Evolutionary conservation across 192 early-diverging fungal species (phyloP).

Genomic region (Backusella westeae): DNA sequence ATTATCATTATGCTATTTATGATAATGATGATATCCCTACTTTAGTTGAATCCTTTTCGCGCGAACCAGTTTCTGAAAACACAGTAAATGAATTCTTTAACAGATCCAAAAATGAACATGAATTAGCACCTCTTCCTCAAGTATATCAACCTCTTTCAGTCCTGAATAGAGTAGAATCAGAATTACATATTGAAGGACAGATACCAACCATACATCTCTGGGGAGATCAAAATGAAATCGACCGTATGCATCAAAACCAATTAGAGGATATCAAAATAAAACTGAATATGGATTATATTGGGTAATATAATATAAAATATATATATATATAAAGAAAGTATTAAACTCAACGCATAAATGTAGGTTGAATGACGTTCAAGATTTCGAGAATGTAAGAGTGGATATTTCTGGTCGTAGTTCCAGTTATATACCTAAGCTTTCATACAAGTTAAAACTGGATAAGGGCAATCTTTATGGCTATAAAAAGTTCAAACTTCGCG

Average conservation of each 20-base stretch:
- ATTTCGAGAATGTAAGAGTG: neutral
- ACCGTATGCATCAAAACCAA: neutral
- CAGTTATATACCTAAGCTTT: neutral
- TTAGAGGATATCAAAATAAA: neutral
- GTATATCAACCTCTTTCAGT: neutral
- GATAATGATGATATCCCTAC: neutral
- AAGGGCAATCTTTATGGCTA: neutral
- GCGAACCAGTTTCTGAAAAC: neutral
- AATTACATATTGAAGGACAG: neutral
- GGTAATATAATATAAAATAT: neutral
- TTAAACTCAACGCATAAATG: neutral
- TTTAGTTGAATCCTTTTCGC: neutral
- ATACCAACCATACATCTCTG: conserved; percentile 13
- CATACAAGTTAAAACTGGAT: conserved; percentile 2
- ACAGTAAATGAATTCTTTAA: conserved; percentile 18
- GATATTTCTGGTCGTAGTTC: conserved; percentile 8
- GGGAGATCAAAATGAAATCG: conserved; percentile 12
- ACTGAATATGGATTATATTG: conserved; percentile 17
- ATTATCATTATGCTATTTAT: neutral
- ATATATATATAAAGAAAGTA: neutral
- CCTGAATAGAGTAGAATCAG: neutral
- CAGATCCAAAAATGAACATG: neutral
- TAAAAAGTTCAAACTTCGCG: conserved; percentile 8
- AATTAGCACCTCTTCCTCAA: conserved; percentile 1
- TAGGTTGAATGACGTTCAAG: neutral